Base-by-base conservation (phyloP, 176 grass and related monocot species). In the Pharus latifolius region DNA sequence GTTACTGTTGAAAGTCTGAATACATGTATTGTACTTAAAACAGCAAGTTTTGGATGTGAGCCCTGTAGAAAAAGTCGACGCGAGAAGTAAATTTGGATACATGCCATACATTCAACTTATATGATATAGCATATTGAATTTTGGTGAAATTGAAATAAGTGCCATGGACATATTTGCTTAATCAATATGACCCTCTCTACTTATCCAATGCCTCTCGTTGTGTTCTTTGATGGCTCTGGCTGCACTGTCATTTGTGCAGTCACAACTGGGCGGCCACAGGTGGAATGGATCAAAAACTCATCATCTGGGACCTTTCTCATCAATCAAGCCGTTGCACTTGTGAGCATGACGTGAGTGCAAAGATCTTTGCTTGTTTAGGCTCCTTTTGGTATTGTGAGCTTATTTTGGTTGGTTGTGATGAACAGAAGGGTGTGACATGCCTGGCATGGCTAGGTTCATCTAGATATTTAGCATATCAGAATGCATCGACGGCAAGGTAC, bases 261-360 rank as follows among this genome's bases (percentile, higher is more conserved):
- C 66, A 52, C 53, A 64, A 57, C 51, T 97, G 78, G 81, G 89
- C 69, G n/a, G 83, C 93, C 46, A 97, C 86, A 20, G 89, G 83
- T 56, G 77, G 93, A 42, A 87, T 92, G 75, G 89, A 92, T 85
- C 74, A 82, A 62, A 90, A 87, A 75, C 80, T 96, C 27, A 82
- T 96, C 38, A 73, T 96, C 33, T 96, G 92, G 92, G 92, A 96
- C 62, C 75, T 86, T 24, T 60, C 72, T 14, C 84, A 3, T 69
- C 82, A 74, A 43, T 76, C 88, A 30, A 81, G 44, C 19, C 78
- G 94, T 37, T 98, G 87, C 72, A 76, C 45, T 48, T 91, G 87
- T 3, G 84, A 94, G 45, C 90, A 93, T 29, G 81, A 91, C 42
- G 95, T 98, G 67, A 55, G 78, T 28, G 7, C 18, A 34, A 7